These are phyloP conservation scores for Salix arbutifolia DNA, from an alignment of 345 rosid genomes.

Conservation along the genomic window DNA sequence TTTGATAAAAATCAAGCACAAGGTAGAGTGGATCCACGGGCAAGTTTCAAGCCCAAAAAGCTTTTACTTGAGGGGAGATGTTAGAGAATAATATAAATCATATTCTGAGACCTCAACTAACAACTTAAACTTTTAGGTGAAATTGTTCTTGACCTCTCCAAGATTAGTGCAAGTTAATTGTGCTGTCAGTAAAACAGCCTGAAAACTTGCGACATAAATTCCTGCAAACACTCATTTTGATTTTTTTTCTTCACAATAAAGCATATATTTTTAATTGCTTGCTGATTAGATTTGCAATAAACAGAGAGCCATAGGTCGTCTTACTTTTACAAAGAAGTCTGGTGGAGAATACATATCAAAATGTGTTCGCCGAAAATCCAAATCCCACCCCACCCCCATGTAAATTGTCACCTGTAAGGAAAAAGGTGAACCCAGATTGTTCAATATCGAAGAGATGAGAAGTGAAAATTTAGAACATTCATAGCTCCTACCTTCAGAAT, in stretches of 20 bases:
- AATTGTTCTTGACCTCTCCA: no score
- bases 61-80: no score
- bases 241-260: not conserved
- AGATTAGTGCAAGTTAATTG: not conserved
- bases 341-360: conserved; percentile 30
- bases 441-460: not conserved
- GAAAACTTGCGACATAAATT: no score
- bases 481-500: conserved; percentile 8
- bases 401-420: conserved; percentile 18
- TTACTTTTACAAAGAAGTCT: conserved; percentile 25
- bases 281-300: not conserved
- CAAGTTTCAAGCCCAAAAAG: no score
- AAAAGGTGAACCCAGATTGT: not conserved
- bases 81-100: no score
- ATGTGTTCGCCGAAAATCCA: conserved; percentile 24
- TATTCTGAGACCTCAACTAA: no score
- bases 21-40: no score
- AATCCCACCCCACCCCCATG: conserved; percentile 29
- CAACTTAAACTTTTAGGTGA: no score
- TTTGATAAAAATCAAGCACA: no score
- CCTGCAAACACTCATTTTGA: no score
- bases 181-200: not conserved
- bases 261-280: not conserved
- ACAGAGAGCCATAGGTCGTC: not conserved
- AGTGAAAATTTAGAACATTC: not conserved